Evolutionary conservation across 805 yeast genomes (phyloP).

Genomic region (Hanseniaspora occidentalis): DNA sequence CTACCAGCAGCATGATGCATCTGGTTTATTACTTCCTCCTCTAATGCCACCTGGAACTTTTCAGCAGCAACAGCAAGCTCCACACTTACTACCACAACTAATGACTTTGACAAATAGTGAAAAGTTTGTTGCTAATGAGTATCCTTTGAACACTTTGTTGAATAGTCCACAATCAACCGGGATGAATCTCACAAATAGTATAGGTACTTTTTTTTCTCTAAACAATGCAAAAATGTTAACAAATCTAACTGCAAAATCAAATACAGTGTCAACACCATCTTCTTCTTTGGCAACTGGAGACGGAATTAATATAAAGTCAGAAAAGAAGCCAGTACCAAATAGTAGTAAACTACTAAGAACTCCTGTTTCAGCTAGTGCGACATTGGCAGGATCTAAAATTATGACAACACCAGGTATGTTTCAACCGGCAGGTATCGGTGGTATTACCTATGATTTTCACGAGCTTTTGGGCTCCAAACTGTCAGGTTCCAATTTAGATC

Average conservation of each 20-base stretch:
- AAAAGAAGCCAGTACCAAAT: constrained; percentile 8
- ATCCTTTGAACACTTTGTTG: not conserved
- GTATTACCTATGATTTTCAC: constrained; percentile 21
- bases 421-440: constrained; percentile 22
- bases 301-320: constrained; percentile 6
- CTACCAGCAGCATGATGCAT: constrained; percentile 1
- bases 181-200: constrained; percentile 18
- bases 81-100: constrained; percentile 17
- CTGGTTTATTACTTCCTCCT: constrained; percentile 17
- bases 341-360: constrained; percentile 4
- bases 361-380: constrained; percentile 7
- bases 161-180: constrained; percentile 12
- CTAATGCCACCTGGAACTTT: constrained; percentile 9
- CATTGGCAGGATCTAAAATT: constrained; percentile 9
- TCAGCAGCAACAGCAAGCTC: constrained; percentile 7
- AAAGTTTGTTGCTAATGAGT: constrained; percentile 14
- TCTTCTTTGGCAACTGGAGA: constrained; percentile 4
- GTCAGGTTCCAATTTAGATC: not conserved
- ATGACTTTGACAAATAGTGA: constrained; percentile 21
- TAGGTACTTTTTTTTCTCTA: constrained; percentile 16
- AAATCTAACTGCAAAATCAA: constrained; percentile 1
- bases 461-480: constrained; percentile 15
- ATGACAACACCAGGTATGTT: constrained; percentile 14
- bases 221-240: constrained; percentile 6
- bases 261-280: constrained; percentile 11